These are phyloP conservation scores for Zygoascus biomembranicola DNA, from an alignment of 805 yeast species.

Conservation along the genomic window DNA sequence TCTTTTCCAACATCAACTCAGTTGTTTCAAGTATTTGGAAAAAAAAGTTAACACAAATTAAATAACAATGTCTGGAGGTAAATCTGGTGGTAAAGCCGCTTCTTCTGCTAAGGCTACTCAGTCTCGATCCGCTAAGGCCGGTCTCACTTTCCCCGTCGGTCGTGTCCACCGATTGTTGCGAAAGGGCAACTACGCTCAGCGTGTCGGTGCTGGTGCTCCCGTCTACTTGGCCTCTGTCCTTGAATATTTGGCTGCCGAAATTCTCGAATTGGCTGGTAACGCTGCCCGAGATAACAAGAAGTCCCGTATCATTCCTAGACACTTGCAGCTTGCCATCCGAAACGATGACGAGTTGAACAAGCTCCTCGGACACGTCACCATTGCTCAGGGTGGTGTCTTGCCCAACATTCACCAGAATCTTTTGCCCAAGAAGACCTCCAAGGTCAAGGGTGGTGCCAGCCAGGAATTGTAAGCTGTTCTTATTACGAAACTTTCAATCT, in stretches of 20 bases:
- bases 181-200: conserved; percentile 96
- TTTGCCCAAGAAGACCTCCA: conserved; percentile 55
- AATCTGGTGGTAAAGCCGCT: conserved; percentile 88
- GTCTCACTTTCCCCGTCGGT: conserved; percentile 98
- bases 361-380: conserved; percentile 85
- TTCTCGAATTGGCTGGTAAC: conserved; percentile 95
- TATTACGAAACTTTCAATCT: conserved; percentile 1
- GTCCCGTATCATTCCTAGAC: conserved; percentile 98
- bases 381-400: conserved; percentile 98
- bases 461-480: conserved; percentile 29
- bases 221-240: conserved; percentile 91
- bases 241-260: conserved; percentile 96
- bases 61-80: conserved; percentile 67
- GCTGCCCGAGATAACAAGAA: conserved; percentile 99
- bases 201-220: conserved; percentile 99
- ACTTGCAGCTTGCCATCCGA: conserved; percentile 96
- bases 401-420: conserved; percentile 94
- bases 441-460: conserved; percentile 32
- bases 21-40: conserved; percentile 13
- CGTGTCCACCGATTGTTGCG: conserved; percentile 95
- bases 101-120: conserved; percentile 91
- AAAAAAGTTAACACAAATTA: conserved; percentile 16
- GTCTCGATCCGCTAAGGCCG: conserved; percentile 98
- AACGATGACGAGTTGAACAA: conserved; percentile 98
- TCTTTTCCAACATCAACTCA: conserved; percentile 16